Evolutionary conservation across 192 early-diverging fungal genomes (phyloP).

Genomic region (Anaeromyces robustus): DNA sequence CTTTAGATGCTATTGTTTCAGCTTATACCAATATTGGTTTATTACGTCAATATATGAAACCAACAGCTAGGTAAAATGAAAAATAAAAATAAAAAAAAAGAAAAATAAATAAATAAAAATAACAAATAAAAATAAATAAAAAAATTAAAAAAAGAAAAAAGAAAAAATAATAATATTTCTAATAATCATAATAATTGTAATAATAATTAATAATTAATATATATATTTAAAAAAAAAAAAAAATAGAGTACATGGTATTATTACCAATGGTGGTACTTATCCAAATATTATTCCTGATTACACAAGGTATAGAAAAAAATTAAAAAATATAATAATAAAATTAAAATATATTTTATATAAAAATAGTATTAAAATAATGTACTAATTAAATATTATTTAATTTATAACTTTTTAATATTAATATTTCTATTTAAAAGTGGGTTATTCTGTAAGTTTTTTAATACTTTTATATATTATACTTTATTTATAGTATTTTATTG

Average conservation of each 20-base stretch:
- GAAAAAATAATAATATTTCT: not conserved
- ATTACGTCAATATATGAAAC: conserved; percentile 32
- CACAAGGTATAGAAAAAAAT: no score
- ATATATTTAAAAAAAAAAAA: conserved; percentile 35
- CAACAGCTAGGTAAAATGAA: not conserved
- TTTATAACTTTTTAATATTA: conserved; percentile 13
- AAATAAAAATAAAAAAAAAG: not conserved
- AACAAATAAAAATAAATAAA: no score
- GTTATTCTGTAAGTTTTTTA: conserved; percentile 32
- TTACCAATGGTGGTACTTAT: conserved; percentile 44
- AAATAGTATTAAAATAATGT: no score
- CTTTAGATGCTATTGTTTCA: conserved; percentile 53
- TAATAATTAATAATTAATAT: no score
- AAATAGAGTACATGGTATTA: conserved; percentile 56
- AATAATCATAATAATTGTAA: no score
- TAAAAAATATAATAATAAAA: conserved; percentile 11
- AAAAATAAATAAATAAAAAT: no score
- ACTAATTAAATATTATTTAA: not conserved
- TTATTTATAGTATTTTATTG: no score
- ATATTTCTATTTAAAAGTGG: conserved; percentile 41
- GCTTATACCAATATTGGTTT: conserved; percentile 48
- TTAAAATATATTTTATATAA: no score
- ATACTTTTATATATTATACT: no score
- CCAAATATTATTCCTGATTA: no score
- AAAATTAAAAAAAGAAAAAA: not conserved